Conservation (phyloP, 2,329 filamentous ascomycete species). For the Fusarium protoensiforme region DNA sequence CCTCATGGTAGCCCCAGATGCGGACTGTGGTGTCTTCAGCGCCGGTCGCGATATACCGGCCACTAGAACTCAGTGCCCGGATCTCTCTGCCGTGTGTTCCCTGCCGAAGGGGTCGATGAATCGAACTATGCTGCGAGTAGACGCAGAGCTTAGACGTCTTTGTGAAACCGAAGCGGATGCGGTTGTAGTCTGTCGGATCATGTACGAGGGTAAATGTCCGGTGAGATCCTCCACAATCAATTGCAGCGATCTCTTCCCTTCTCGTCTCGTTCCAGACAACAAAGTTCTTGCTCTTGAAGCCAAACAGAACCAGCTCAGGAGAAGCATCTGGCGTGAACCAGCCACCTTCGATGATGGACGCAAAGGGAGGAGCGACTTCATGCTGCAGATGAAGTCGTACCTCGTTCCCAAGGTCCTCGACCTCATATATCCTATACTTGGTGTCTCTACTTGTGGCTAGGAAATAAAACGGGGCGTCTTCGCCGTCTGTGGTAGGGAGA, state of each 20-base stretch:
- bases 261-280: constrained; percentile 82
- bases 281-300: constrained; percentile 84
- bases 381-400: constrained; percentile 66
- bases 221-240: constrained; percentile 88
- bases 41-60: constrained; percentile 68
- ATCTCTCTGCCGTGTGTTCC: constrained; percentile 92
- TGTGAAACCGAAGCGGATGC: constrained; percentile 76
- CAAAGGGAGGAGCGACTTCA: constrained; percentile 75
- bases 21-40: constrained; percentile 81
- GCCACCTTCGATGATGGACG: constrained; percentile 79
- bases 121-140: constrained; percentile 54
- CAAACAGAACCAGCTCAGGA: constrained; percentile 76
- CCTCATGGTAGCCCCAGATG: constrained; percentile 67
- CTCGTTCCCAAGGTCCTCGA: constrained; percentile 40
- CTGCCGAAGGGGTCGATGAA: constrained; percentile 64
- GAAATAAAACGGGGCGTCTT: constrained; percentile 57
- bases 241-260: constrained; percentile 74
- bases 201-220: constrained; percentile 73
- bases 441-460: constrained; percentile 83
- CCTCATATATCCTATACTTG: constrained; percentile 73
- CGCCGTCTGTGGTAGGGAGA: constrained; percentile 47
- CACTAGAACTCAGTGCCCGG: constrained; percentile 59
- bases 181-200: constrained; percentile 44
- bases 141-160: constrained; percentile 68
- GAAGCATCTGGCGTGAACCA: constrained; percentile 61